phyloP scores from a whole-genome alignment of 2,329 filamentous ascomycete species.

The Phialophora verrucosa region DNA sequence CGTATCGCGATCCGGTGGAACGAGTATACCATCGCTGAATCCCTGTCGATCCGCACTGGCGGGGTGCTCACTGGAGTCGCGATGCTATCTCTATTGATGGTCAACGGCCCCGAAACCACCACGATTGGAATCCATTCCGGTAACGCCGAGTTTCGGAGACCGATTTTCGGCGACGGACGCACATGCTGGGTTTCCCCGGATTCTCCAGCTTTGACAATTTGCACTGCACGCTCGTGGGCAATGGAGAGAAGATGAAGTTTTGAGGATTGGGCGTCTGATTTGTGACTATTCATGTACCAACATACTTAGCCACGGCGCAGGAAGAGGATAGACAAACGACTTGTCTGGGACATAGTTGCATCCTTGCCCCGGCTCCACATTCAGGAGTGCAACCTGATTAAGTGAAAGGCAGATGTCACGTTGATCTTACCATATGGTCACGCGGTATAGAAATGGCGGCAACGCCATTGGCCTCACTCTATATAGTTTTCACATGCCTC shows the following conservation, averaged over 20 bases:
- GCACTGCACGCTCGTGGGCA: not conserved
- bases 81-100: not conserved
- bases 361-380: not conserved
- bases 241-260: not conserved
- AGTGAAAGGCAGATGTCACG: not conserved
- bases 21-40: not conserved
- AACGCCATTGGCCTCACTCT: not conserved
- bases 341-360: not conserved
- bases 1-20: not conserved
- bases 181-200: not conserved
- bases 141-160: not conserved
- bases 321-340: not conserved
- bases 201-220: not conserved
- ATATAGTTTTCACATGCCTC: slow-evolving; percentile 14
- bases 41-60: not conserved
- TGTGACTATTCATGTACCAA: not conserved
- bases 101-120: not conserved
- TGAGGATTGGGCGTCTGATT: not conserved
- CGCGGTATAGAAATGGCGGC: not conserved
- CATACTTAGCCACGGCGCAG: not conserved
- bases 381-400: not conserved
- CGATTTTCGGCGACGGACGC: not conserved
- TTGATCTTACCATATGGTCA: not conserved
- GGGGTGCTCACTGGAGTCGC: not conserved
- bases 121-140: not conserved